Evolutionary conservation across 805 yeast genomes (phyloP).

Genomic region (Ogataea henricii): DNA sequence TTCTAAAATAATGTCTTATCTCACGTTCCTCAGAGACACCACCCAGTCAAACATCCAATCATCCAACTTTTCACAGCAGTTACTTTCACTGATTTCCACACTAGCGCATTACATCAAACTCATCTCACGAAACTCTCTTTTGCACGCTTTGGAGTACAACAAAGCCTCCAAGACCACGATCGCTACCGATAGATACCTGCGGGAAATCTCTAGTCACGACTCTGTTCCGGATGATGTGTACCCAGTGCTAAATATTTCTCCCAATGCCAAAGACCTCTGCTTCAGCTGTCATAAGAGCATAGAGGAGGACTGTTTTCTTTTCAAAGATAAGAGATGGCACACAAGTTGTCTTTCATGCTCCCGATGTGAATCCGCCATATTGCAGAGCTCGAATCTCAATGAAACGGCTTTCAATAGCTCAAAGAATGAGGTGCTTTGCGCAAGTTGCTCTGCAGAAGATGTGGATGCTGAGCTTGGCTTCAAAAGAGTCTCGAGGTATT

Average conservation of each 20-base stretch:
- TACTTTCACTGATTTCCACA: slow-evolving; percentile 83
- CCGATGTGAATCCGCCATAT: slow-evolving; percentile 49
- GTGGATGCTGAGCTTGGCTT: slow-evolving; percentile 57
- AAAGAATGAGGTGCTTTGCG: slow-evolving; percentile 51
- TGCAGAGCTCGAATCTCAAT: slow-evolving; percentile 39
- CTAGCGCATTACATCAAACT: slow-evolving; percentile 91
- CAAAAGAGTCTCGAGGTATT: slow-evolving; percentile 61
- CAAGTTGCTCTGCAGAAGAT: slow-evolving; percentile 57
- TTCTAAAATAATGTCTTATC: slow-evolving; percentile 85
- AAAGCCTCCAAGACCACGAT: slow-evolving; percentile 55
- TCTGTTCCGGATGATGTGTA: slow-evolving; percentile 41
- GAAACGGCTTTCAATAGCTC: slow-evolving; percentile 49
- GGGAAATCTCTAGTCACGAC: slow-evolving; percentile 51
- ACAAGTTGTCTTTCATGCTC: slow-evolving; percentile 68
- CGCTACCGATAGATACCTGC: slow-evolving; percentile 65
- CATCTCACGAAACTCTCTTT: slow-evolving; percentile 76
- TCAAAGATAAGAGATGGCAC: slow-evolving; percentile 78
- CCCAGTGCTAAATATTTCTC: slow-evolving; percentile 47
- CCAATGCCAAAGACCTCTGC: slow-evolving; percentile 77
- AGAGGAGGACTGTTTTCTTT: slow-evolving; percentile 77
- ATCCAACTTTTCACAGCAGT: slow-evolving; percentile 53
- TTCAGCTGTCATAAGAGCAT: slow-evolving; percentile 69
- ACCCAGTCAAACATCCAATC: slow-evolving; percentile 36
- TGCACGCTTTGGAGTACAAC: slow-evolving; percentile 71
- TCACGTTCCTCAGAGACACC: slow-evolving; percentile 76